phyloP scores from a whole-genome alignment of 2,329 filamentous ascomycete species.

The Colletotrichum sp. region DNA sequence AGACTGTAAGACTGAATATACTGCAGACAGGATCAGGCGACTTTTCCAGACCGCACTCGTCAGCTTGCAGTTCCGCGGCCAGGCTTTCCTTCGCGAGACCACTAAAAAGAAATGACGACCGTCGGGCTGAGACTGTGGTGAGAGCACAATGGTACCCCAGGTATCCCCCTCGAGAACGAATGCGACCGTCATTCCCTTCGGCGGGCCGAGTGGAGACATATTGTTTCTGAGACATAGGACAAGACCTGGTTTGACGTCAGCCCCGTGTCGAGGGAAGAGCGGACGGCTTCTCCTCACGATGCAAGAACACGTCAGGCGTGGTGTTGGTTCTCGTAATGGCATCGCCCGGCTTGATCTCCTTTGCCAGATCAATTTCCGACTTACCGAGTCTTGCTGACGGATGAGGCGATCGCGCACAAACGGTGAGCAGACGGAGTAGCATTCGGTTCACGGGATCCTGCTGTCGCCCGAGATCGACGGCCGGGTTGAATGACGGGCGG shows the following conservation, averaged over 20 bases:
- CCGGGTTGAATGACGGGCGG: not conserved
- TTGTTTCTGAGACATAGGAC: not conserved
- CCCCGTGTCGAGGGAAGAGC: not conserved
- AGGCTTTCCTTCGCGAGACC: not conserved
- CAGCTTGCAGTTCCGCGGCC: not conserved
- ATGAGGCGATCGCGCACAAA: not conserved
- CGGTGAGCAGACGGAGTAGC: not conserved
- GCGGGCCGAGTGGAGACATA: not conserved
- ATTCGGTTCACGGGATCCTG: not conserved
- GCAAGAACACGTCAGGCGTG: not conserved
- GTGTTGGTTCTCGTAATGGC: not conserved
- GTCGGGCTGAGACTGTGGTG: not conserved
- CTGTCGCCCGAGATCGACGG: not conserved
- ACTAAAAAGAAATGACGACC: not conserved
- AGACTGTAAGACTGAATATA: not conserved
- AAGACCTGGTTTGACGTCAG: constrained; percentile 1
- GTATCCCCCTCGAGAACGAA: not conserved
- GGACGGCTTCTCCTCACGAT: not conserved
- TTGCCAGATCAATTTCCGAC: not conserved
- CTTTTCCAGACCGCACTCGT: not conserved
- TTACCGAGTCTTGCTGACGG: not conserved
- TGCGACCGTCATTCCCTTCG: not conserved
- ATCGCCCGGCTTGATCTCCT: not conserved
- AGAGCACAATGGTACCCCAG: not conserved
- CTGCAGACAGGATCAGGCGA: not conserved